phyloP scores from a whole-genome alignment of 2,329 filamentous ascomycete species.

The Alternaria atra region DNA sequence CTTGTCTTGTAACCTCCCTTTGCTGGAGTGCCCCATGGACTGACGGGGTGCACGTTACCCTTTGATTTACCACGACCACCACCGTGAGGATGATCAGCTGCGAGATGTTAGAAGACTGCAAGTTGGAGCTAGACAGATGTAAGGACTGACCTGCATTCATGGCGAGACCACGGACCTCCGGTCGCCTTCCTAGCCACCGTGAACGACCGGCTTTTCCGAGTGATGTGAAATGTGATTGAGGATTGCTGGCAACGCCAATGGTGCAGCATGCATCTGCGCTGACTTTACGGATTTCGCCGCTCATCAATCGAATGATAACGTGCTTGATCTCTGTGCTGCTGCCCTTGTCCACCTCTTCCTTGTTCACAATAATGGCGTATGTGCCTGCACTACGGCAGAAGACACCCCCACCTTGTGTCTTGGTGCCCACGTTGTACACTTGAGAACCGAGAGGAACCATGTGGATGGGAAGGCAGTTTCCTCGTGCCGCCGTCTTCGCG shows the following conservation, averaged over 20 bases:
- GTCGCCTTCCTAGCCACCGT: constrained; percentile 91
- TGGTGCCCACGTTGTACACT: constrained; percentile 86
- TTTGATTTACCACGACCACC: constrained; percentile 99
- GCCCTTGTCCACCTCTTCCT: constrained; percentile 74
- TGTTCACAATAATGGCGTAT: constrained; percentile 86
- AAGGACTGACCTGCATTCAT: constrained; percentile 84
- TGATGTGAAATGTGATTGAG: constrained; percentile 86
- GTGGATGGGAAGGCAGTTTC: constrained; percentile 93
- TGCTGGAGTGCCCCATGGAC: constrained; percentile 92
- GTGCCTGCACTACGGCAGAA: constrained; percentile 97
- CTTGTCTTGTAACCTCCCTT: constrained; percentile 94
- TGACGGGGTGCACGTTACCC: constrained; percentile 94
- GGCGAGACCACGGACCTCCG: constrained; percentile 94
- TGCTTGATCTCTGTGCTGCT: constrained; percentile 73
- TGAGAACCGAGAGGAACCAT: constrained; percentile 96
- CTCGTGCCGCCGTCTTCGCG: constrained; percentile 90
- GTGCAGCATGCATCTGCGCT: constrained; percentile 94
- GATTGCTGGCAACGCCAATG: constrained; percentile 92
- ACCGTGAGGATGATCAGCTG: constrained; percentile 95
- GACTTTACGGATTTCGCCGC: constrained; percentile 89
- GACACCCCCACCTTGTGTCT: constrained; percentile 77
- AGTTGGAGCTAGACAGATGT: not conserved
- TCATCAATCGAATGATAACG: constrained; percentile 87
- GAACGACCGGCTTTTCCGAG: constrained; percentile 95
- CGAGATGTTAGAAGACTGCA: constrained; percentile 22